Base-by-base conservation (phyloP, 2,329 filamentous ascomycete genomes). In the Colletotrichum liaoningense region DNA sequence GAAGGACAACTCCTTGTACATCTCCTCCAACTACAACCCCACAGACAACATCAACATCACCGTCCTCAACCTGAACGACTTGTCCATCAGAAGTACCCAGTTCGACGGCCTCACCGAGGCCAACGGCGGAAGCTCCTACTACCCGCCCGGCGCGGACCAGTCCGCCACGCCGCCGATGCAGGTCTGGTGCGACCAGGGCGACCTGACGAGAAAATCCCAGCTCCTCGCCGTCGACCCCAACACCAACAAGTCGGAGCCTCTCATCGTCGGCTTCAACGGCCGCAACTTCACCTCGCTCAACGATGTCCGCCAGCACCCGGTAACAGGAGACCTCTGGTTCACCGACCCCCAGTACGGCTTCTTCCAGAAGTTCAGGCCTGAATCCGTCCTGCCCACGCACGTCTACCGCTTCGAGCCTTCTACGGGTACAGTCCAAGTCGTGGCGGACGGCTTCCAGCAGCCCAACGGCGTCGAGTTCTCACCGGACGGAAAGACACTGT, bases 271-370 rank as follows among this genome's bases (percentile, higher is more conserved):
- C 65, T 73, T 57, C 64, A 58, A 74, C 56, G 73, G 73, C 22
- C 64, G 70, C 54, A 73, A 73, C 60, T 88, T 89, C 77, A 88
- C 88, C 76, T 86, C 84, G 2, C 79, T 86, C 57, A 87, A 88
- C 72, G 87, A 88, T 67, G 84, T 88, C 4, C 83, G 86, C 6
- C 79, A 86, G 16, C 79, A 82, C 57, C 75, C 74, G 1, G 85
- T 86, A 69, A 73, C 71, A 35, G 84, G 84, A 4, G 80, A 79
- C 6, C 81, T 88, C 28, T 88, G 86, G 85, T 88, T 88, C 76
- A 88, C 86, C 0, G 86, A 88, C 75, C 85, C 86, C 0, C 79
- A 81, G 9, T 88, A 88, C 76, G 87, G 86, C 9, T 83, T 79
- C 30, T 83, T 86, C 69, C 86, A 88, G 74, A 82, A 84, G 11